Evolutionary conservation across 106 monocot genomes (phyloP), one percentile per base, ranked within the genome.

Genomic region (Platanthera guangdongensis): DNA sequence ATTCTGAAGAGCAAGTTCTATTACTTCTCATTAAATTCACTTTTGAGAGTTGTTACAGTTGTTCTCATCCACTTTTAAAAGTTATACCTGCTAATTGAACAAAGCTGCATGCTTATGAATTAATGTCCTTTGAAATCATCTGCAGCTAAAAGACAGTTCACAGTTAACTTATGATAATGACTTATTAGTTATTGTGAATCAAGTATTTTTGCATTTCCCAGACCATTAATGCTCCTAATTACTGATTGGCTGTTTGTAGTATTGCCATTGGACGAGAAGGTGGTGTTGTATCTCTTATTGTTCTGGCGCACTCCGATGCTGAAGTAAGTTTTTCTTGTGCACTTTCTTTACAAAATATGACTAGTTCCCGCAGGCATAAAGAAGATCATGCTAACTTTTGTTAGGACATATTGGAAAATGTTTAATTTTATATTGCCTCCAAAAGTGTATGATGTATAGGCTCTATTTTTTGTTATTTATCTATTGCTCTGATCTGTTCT

Each of bases 271-370:
- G 87, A 74, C 82, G 73, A 79, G 85, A 85, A 85, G 90, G 90
- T 72, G 90, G 90, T 67, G 83, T 90, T 65, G 83, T 81, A 18
- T 87, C 87, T 77, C 85, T 90, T 63, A 87, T 90, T 81, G 83
- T 79, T 39, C 45, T 90, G 81, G 87, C 90, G 51, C 83, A 83
- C 60, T 90, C 90, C 45, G 81, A 85, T 52, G 68, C 77, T 79
- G 87, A 87, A 77, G 90, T 72, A 50, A 72, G 72, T 22, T 6
- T 70, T 48, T 48, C 25, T 48, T 2, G 47, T 46, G 47, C 47
- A 48, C 0, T 70, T 70, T 0, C 5, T 72, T 72, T 72, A 51
- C 7, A 4, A 19, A 14, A 1, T 16, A 51, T 51, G 72, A 15
- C 15, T 50, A 21, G 16, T 72, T 72, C 8, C 13, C 39, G 62